phyloP scores from a whole-genome alignment of 495 filamentous ascomycete species.

The Letharia columbiana region DNA sequence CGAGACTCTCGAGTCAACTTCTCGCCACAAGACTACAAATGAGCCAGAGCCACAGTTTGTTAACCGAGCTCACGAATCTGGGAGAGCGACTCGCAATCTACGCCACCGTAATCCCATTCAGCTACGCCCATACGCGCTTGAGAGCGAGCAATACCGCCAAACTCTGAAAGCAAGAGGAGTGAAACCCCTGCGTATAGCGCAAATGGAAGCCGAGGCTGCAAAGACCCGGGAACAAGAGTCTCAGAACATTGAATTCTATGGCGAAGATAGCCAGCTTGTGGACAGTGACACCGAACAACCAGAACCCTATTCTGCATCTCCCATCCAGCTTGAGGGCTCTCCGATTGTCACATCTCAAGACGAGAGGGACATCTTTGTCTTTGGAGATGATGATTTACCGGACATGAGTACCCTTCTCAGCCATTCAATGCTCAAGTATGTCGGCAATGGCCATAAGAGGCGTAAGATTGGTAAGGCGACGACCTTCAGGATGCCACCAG shows the following conservation, averaged over 20 bases:
- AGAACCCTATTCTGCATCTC: not conserved
- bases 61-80: not conserved
- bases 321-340: not conserved
- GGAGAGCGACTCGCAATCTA: slow-evolving; percentile 32
- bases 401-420: slow-evolving; percentile 23
- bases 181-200: slow-evolving; percentile 49
- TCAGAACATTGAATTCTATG: slow-evolving; percentile 37
- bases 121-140: slow-evolving; percentile 61
- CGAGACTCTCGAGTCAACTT: not conserved
- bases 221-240: slow-evolving; percentile 35
- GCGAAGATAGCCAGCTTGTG: slow-evolving; percentile 11
- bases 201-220: slow-evolving; percentile 25
- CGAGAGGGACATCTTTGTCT: not conserved
- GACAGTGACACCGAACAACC: slow-evolving; percentile 5
- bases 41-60: not conserved
- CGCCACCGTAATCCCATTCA: slow-evolving; percentile 68
- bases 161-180: slow-evolving; percentile 54
- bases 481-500: slow-evolving; percentile 19
- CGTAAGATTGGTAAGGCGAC: slow-evolving; percentile 28
- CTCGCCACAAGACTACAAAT: not conserved
- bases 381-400: slow-evolving; percentile 26
- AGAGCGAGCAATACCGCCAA: slow-evolving; percentile 56
- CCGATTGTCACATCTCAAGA: not conserved
- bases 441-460: slow-evolving; percentile 29
- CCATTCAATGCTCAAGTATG: slow-evolving; percentile 9